phyloP scores from a whole-genome alignment of 1,284 basidiomycete species.

The Puccinia hordei region DNA sequence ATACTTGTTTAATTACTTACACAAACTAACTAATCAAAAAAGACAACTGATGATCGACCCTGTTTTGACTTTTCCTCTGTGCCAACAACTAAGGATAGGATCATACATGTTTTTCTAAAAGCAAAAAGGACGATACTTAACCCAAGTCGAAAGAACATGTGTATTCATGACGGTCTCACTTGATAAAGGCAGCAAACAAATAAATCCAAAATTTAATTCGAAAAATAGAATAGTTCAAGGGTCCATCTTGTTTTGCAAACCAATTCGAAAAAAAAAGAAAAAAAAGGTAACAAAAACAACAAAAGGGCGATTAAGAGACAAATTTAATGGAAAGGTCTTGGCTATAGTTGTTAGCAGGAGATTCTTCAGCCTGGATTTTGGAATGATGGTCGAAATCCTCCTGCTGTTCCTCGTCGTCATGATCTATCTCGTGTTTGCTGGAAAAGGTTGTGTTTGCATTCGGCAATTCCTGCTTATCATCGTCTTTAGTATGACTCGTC shows the following conservation, averaged over 20 bases:
- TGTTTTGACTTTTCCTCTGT: not conserved
- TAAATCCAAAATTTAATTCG: not conserved
- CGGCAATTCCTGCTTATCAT: not conserved
- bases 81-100: not conserved
- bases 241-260: not conserved
- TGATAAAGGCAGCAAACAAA: not conserved
- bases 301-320: not conserved
- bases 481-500: not conserved
- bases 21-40: not conserved
- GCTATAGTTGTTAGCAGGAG: not conserved
- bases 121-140: not conserved
- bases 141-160: too few relatives aligned
- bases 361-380: slow-evolving; percentile 7
- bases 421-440: not conserved
- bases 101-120: not conserved
- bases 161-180: not conserved
- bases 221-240: not conserved
- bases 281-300: not conserved
- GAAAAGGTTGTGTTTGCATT: not conserved
- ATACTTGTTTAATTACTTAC: not conserved
- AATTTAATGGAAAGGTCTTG: slow-evolving; percentile 16
- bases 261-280: not conserved
- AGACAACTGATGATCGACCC: not conserved
- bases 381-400: slow-evolving; percentile 5
- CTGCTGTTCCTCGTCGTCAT: not conserved